Conservation (phyloP, 2,329 filamentous ascomycete species). For the Cordyceps militaris region DNA sequence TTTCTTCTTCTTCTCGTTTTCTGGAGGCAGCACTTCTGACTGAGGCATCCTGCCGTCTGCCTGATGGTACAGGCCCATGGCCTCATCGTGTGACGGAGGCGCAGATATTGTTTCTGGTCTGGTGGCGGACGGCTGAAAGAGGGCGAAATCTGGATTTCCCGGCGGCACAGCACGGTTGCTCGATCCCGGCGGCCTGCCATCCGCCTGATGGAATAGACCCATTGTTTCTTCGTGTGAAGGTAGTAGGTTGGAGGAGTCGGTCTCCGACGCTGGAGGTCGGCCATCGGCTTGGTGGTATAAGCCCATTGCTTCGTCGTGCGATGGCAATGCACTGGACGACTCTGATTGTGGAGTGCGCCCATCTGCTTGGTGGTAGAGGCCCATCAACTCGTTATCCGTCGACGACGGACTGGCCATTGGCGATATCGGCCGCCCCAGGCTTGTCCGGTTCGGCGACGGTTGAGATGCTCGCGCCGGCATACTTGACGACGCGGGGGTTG, state of each 20-base stretch:
- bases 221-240: constrained; percentile 23
- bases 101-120: neutral
- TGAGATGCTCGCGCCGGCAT: neutral
- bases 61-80: constrained; percentile 26
- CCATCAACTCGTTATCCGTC: constrained; percentile 20
- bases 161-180: neutral
- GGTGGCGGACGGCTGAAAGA: neutral
- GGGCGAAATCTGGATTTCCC: neutral
- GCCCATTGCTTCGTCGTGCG: constrained; percentile 24
- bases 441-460: neutral
- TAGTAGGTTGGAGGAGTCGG: neutral
- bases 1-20: constrained; percentile 18
- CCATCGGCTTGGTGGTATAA: constrained; percentile 28
- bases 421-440: neutral
- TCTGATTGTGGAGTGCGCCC: constrained; percentile 14
- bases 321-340: constrained; percentile 10
- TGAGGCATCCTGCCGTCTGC: constrained; percentile 21
- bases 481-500: neutral
- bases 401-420: constrained; percentile 12
- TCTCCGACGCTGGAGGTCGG: constrained; percentile 3
- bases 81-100: constrained; percentile 23
- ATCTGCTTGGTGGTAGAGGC: constrained; percentile 26
- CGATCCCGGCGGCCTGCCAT: constrained; percentile 17
- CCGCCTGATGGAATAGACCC: constrained; percentile 26
- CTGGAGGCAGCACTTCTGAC: constrained; percentile 16